Percentiles rank a stretch among this genome's conserved stretches.
Evolutionary conservation across 129 eudicot species (phyloP).

Genomic region (Centaurea solstitialis): DNA sequence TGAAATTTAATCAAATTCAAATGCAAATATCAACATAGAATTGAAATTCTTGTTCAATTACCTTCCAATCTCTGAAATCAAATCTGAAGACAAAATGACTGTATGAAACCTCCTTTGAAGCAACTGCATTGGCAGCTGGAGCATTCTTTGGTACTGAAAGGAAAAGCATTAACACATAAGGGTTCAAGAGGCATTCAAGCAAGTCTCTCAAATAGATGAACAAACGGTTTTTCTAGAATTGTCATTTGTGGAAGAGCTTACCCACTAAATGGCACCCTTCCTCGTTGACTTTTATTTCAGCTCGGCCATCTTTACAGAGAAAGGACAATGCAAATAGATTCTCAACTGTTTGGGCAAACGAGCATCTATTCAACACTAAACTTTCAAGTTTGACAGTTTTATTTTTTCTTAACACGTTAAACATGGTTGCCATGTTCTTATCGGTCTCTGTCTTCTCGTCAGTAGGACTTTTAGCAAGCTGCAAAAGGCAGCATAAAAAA

Average conservation of each 20-base stretch:
- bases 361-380: conserved; percentile 63
- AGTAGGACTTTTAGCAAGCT: conserved; percentile 57
- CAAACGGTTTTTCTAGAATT: not conserved
- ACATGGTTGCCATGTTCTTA: conserved; percentile 92
- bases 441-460: conserved; percentile 88
- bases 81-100: conserved; percentile 84
- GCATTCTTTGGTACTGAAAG: conserved; percentile 89
- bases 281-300: conserved; percentile 68
- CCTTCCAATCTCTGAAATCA: conserved; percentile 96
- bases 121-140: conserved; percentile 77
- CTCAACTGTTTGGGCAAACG: conserved; percentile 92
- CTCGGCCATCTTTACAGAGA: conserved; percentile 91
- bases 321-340: conserved; percentile 89
- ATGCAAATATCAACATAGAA: not conserved
- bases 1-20: not conserved
- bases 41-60: conserved; percentile 13
- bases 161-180: conserved; percentile 14
- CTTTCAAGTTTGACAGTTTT: conserved; percentile 66
- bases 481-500: conserved; percentile 30
- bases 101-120: conserved; percentile 74
- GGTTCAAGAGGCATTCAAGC: not conserved
- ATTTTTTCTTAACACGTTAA: conserved; percentile 66
- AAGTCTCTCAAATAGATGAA: not conserved
- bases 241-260: conserved; percentile 35
- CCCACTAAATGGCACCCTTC: conserved; percentile 75